A percentile compares a stretch with the other conserved stretches of the same genome.
These are phyloP conservation scores for Musa balbisiana DNA, from an alignment of 202 grass and related monocot genomes.

Conservation along the genomic window DNA sequence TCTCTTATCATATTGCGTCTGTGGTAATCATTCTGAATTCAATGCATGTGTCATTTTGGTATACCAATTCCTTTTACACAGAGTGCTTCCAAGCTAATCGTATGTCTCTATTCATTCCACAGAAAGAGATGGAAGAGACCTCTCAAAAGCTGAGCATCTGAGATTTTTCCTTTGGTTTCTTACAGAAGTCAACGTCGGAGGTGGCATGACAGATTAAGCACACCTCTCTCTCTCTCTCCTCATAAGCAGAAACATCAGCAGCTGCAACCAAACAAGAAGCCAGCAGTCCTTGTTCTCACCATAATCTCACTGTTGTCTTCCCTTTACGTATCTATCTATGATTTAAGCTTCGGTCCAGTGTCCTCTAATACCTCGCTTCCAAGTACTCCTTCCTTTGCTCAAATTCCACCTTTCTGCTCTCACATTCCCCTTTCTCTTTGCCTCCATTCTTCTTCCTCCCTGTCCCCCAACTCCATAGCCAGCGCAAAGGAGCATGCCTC, in stretches of 20 bases:
- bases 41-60: too few species aligned
- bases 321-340: constrained; percentile 31
- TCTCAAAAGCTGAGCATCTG: too few species aligned
- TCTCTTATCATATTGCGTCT: too few species aligned
- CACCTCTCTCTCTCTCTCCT: background rate
- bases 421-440: constrained; percentile 13
- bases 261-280: background rate
- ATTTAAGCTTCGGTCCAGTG: constrained; percentile 38
- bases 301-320: background rate
- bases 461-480: background rate
- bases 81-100: too few species aligned
- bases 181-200: background rate
- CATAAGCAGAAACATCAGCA: background rate
- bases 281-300: background rate
- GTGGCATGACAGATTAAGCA: background rate
- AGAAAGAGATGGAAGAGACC: too few species aligned
- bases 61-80: too few species aligned
- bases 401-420: constrained; percentile 45
- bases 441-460: constrained; percentile 23
- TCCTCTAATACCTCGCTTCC: constrained; percentile 64
- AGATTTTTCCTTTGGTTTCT: too few species aligned
- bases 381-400: constrained; percentile 73
- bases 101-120: too few species aligned
- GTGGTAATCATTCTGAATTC: too few species aligned
- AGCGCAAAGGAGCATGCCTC: constrained; percentile 61